Evolutionary conservation across 176 grass and related monocot species (phyloP).

Genomic region (Phoenix dactylifera): DNA sequence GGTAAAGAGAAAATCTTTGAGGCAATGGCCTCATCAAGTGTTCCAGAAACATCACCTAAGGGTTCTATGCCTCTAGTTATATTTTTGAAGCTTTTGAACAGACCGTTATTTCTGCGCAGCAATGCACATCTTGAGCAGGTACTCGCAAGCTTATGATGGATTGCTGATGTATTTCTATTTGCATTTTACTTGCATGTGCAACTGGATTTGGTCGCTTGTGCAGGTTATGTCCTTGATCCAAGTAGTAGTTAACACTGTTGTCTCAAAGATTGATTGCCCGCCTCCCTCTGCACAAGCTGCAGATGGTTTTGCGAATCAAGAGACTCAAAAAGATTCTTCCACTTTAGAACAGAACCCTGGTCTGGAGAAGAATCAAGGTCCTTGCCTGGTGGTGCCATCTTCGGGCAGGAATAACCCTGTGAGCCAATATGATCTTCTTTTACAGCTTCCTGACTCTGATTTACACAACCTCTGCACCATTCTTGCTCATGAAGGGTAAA

Average conservation of each 20-base stretch:
- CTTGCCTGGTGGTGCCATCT: conserved; percentile 18
- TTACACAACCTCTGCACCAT: conserved; percentile 59
- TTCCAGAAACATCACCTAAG: conserved; percentile 15
- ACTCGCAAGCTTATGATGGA: conserved; percentile 16
- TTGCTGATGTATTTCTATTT: not conserved
- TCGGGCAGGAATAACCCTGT: conserved; percentile 16
- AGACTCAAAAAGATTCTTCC: conserved; percentile 23
- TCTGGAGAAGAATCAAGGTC: conserved; percentile 18
- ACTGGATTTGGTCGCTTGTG: not conserved
- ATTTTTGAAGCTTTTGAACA: conserved; percentile 69
- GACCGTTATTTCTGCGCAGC: conserved; percentile 64
- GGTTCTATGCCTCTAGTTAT: conserved; percentile 42
- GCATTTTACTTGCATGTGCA: no score
- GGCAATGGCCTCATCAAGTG: conserved; percentile 19
- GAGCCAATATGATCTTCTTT: conserved; percentile 46
- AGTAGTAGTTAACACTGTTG: conserved; percentile 60
- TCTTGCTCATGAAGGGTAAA: conserved; percentile 81
- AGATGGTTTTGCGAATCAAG: conserved; percentile 23
- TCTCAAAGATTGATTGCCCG: conserved; percentile 37
- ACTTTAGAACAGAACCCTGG: conserved; percentile 22
- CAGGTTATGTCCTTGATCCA: conserved; percentile 77
- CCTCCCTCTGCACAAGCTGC: conserved; percentile 25
- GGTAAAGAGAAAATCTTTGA: conserved; percentile 31
- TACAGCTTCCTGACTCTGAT: conserved; percentile 49
- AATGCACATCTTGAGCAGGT: conserved; percentile 72